phyloP scores from a whole-genome alignment of 345 rosid genomes.

The Chamaenerion angustifolium region DNA sequence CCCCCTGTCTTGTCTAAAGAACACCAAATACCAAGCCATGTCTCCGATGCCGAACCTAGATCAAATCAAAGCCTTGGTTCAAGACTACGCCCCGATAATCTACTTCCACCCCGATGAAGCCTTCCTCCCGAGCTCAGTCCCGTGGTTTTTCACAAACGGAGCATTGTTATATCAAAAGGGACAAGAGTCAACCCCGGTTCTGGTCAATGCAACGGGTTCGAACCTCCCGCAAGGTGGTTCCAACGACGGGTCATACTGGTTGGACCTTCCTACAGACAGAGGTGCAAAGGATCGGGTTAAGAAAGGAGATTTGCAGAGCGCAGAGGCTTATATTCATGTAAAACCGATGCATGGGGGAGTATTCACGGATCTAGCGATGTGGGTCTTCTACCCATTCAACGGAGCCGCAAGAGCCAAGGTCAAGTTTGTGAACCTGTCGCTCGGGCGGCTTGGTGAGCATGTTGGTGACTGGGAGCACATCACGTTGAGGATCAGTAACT shows the following conservation, averaged over 20 bases:
- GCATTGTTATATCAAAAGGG: slow-evolving; percentile 11
- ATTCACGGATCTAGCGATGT: slow-evolving; percentile 11
- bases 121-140: slow-evolving; percentile 11
- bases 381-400: slow-evolving; percentile 18
- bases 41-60: slow-evolving; percentile 9
- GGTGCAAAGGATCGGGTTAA: slow-evolving; percentile 11
- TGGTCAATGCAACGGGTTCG: slow-evolving; percentile 6
- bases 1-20: slow-evolving; percentile 11
- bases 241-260: slow-evolving; percentile 11
- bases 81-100: slow-evolving; percentile 8
- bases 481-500: slow-evolving; percentile 14
- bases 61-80: slow-evolving; percentile 9
- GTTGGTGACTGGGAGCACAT: slow-evolving; percentile 21
- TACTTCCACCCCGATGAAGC: slow-evolving; percentile 15
- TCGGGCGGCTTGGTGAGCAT: slow-evolving; percentile 12
- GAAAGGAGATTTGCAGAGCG: slow-evolving; percentile 9
- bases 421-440: slow-evolving; percentile 2
- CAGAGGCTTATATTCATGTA: slow-evolving; percentile 10
- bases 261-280: slow-evolving; percentile 14
- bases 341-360: slow-evolving; percentile 15
- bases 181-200: slow-evolving; percentile 11
- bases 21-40: slow-evolving; percentile 1
- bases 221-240: slow-evolving; percentile 17
- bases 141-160: slow-evolving; percentile 15
- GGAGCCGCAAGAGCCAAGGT: slow-evolving; percentile 15